Base-by-base conservation (phyloP, 192 early-diverging fungal genomes). In the Neocallimastix lanati region DNA sequence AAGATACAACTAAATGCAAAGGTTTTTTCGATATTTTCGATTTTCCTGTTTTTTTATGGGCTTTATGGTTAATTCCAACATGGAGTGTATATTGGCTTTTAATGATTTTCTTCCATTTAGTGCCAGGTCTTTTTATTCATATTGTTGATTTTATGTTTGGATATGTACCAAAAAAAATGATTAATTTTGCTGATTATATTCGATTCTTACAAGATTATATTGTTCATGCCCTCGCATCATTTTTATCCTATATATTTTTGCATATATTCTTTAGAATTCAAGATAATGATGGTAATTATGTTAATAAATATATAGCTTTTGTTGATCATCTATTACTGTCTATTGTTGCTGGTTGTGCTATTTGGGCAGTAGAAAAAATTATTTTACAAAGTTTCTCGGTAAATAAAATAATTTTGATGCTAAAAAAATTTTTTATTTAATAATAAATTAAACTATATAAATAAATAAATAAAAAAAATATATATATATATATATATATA, bases 311-410 rank as follows among this genome's bases (percentile, higher is more conserved):
- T 21, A n/a, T 67, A 11, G 25, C 4, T n/a, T 67, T n/a, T n/a
- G 9, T 67, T 67, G 4, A 67, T n/a, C 16, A 5, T 11, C 11
- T 67, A 11, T 9, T 67, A 25, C 25, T 67, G 25, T 79, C 86
- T 0, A 29, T 90, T 13, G 83, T 88, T 37, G 87, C 88, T 58
- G 86, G 84, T 11, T 86, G 84, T 77, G 81, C 82, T 0, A 82
- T 92, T 9, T 82, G 89, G 33, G 84, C 86, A 28, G 77, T 88
- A 13, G 91, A 92, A 77, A 92, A 92, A 81, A 83, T 91, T 14
- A 77, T 88, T 11, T 83, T 91, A 33, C 88, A 92, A 67, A 67
- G 50, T 67, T 67, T 67, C 9, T 67, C 50, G 7, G 50, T 67
- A 67, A 37, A 37, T n/a, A n/a, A n/a, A n/a, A n/a, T n/a, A n/a